Evolutionary conservation across 768 basidiomycete genomes (phyloP).

Genomic region (Podaxis sp.): DNA sequence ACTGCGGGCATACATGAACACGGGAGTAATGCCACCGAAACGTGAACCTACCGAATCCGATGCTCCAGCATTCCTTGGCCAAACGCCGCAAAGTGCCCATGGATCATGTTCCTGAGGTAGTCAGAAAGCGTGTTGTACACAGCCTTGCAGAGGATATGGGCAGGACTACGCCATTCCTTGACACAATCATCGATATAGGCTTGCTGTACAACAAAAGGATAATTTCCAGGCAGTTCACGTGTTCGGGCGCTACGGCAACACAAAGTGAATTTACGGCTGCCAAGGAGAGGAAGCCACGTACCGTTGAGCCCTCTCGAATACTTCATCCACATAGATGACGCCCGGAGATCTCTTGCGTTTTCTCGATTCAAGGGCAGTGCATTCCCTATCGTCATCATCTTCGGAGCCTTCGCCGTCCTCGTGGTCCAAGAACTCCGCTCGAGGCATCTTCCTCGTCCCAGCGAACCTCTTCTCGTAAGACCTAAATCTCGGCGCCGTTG

Average conservation of each 20-base stretch:
- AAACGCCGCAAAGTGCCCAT: conserved; percentile 49
- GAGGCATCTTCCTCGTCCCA: not conserved
- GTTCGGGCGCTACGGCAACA: conserved; percentile 49
- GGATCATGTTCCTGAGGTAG: conserved; percentile 43
- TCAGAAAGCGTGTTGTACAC: conserved; percentile 37
- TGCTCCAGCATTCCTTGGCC: conserved; percentile 54
- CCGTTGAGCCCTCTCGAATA: conserved; percentile 21
- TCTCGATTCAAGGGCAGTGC: not conserved
- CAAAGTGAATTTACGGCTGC: not conserved
- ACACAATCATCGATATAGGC: conserved; percentile 47
- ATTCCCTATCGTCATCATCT: not conserved
- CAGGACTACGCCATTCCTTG: conserved; percentile 48
- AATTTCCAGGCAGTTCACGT: conserved; percentile 67
- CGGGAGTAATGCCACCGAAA: not conserved
- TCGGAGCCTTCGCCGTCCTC: conserved; percentile 23
- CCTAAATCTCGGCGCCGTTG: conserved; percentile 14
- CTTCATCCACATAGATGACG: conserved; percentile 28
- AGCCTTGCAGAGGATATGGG: conserved; percentile 42
- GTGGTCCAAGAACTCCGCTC: conserved; percentile 7
- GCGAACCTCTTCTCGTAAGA: conserved; percentile 14
- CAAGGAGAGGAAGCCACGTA: not conserved
- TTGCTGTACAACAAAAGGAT: conserved; percentile 61
- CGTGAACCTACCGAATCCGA: conserved; percentile 36
- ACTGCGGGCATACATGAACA: conserved; percentile 11
- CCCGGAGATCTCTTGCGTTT: not conserved